A percentile compares a stretch with the other conserved stretches of the same genome.
phyloP scores from a whole-genome alignment of 176 grass and related monocot species.

The Juncus inflexus region DNA sequence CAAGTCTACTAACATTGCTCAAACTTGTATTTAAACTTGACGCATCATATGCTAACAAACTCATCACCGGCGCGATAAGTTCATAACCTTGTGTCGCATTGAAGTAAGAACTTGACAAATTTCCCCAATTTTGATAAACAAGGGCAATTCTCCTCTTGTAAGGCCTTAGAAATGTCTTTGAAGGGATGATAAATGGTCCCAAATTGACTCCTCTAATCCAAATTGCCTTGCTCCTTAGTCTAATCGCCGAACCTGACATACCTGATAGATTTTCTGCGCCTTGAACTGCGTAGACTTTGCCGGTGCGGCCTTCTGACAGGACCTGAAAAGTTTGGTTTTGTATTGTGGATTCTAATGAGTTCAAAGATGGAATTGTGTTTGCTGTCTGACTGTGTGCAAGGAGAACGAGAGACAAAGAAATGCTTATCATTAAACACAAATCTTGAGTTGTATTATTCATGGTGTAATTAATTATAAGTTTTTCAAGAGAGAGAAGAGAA shows the following conservation, averaged over 20 bases:
- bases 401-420: slow-evolving; percentile 14
- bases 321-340: neutral
- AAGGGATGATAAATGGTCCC: slow-evolving; percentile 7
- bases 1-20: slow-evolving; percentile 1
- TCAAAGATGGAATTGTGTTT: neutral
- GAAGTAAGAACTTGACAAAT: slow-evolving; percentile 19
- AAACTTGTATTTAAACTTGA: neutral
- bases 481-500: neutral
- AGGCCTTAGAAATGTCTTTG: slow-evolving; percentile 2
- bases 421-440: neutral
- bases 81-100: slow-evolving; percentile 8
- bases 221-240: slow-evolving; percentile 18
- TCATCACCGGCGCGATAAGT: slow-evolving; percentile 6
- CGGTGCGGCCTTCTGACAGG: slow-evolving; percentile 9
- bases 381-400: neutral
- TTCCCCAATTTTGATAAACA: slow-evolving; percentile 21
- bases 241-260: slow-evolving; percentile 14
- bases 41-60: slow-evolving; percentile 26
- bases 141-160: slow-evolving; percentile 5
- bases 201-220: slow-evolving; percentile 20
- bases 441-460: neutral
- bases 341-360: neutral
- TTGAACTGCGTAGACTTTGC: slow-evolving; percentile 10
- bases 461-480: neutral
- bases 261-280: slow-evolving; percentile 13